Percentiles rank a stretch among this genome's conserved stretches.
phyloP scores from a whole-genome alignment of 257 asterid species.

The Euphrasia confusa region DNA sequence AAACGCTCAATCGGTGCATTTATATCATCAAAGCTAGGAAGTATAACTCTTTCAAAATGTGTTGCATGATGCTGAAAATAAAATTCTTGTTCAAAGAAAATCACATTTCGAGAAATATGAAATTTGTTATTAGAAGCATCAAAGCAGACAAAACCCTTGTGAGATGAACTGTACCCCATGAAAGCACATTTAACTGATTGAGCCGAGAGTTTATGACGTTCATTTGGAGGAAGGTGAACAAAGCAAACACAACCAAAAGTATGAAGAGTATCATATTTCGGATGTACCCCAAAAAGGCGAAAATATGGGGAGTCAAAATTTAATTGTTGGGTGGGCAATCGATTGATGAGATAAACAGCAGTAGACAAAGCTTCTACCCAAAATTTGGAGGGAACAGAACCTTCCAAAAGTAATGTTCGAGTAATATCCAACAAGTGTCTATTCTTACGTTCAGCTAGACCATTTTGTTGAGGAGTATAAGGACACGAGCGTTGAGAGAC shows the following conservation, averaged over 20 bases:
- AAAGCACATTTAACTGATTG: neutral
- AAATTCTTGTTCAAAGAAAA: too few species aligned
- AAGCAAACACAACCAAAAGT: constrained; percentile 1
- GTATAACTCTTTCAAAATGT: too few species aligned
- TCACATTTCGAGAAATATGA: too few species aligned
- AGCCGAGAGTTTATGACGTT: neutral
- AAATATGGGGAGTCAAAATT: constrained; percentile 9
- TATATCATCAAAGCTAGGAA: too few species aligned
- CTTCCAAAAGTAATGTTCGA: neutral
- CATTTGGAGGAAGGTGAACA: neutral
- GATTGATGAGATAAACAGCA: constrained; percentile 2
- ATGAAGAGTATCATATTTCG: neutral
- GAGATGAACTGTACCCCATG: neutral
- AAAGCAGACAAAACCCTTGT: neutral
- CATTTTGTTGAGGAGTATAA: too few species aligned
- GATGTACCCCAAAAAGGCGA: neutral
- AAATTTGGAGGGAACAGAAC: neutral
- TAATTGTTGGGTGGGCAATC: neutral
- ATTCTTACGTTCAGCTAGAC: constrained; percentile 10
- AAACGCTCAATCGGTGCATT: too few species aligned
- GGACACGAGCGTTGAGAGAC: neutral
- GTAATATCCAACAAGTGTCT: constrained; percentile 8
- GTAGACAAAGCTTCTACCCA: constrained; percentile 19
- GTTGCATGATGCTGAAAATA: too few species aligned
- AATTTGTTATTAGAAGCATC: neutral